Base-by-base conservation (phyloP, 106 monocot species). In the Dioscorea alata region DNA sequence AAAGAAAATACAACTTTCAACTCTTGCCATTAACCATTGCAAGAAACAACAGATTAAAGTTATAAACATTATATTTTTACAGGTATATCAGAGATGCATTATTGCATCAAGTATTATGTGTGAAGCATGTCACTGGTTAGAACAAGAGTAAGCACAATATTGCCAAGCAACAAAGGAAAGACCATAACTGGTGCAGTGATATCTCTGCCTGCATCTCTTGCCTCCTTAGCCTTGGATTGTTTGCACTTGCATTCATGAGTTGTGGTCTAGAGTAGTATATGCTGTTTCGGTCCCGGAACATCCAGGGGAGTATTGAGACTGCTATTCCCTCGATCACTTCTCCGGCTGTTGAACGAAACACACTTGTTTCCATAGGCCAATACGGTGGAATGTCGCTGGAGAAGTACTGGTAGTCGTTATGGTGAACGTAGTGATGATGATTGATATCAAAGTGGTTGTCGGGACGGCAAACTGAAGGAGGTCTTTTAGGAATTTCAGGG, bases 71-170 rank as follows among this genome's bases (percentile, higher is more conserved):
- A 28, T 28, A 28, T 28, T 28, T 42, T 42, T 42, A 42, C 42
- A 42, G 10, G 5, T 42, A 42, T 42, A 42, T 42, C 42, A 42
- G 42, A 42, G 42, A 42, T 6, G 42, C 10, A 42, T 42, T 42
- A 42, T 10, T 42, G 6, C 42, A 28, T 42, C 10, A 42, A 42
- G 42, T 42, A 42, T 28, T 28, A 28, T 0, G 42, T 42, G 6
- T 42, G 10, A 42, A 42, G 2, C 42, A 8, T 6, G 10, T 42
- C 5, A 42, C 42, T 53, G 24, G 15, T 79, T 73, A 80, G 61
- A 80, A 80, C 12, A 80, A 67, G 23, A 80, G 51, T 14, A 80
- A 33, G 66, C 58, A 80, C 7, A 70, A 12, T 2, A 75, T 15
- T 0, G 61, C 70, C 28, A 61, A 71, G 21, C 58, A 71, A 25